Conservation (phyloP, 805 yeast genomes). For the Yarrowia sp. region DNA sequence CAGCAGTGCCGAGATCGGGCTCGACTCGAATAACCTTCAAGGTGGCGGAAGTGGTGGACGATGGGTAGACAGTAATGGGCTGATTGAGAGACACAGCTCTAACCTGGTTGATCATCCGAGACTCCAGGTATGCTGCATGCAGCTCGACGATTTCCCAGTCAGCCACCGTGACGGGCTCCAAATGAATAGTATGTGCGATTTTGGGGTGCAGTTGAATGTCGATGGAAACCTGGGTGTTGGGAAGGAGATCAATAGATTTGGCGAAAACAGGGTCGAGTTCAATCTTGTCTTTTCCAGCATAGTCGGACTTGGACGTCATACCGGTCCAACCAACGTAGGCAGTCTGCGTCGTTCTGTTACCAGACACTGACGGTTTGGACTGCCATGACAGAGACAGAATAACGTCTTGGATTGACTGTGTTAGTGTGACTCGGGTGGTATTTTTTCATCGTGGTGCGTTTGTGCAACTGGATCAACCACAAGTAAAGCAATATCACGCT, state of each 20-base stretch:
- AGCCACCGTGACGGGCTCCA: slow-evolving; percentile 71
- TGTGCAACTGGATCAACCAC: not conserved
- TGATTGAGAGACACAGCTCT: slow-evolving; percentile 66
- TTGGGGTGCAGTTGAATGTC: slow-evolving; percentile 50
- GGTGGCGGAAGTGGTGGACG: slow-evolving; percentile 57
- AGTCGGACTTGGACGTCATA: slow-evolving; percentile 38
- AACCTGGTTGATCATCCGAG: slow-evolving; percentile 71
- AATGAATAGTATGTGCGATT: slow-evolving; percentile 59
- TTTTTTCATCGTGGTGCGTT: not conserved
- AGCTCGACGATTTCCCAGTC: slow-evolving; percentile 93
- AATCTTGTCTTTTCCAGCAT: slow-evolving; percentile 36
- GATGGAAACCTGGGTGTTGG: slow-evolving; percentile 45
- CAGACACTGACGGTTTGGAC: slow-evolving; percentile 34
- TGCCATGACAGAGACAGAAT: slow-evolving; percentile 49
- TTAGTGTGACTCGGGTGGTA: not conserved
- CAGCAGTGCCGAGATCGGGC: slow-evolving; percentile 35
- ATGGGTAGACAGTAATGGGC: slow-evolving; percentile 65
- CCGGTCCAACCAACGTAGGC: slow-evolving; percentile 70
- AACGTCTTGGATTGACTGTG: slow-evolving; percentile 50
- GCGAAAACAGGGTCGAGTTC: slow-evolving; percentile 74
- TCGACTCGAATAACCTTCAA: slow-evolving; percentile 52
- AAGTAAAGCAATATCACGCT: not conserved
- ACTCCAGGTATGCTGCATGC: slow-evolving; percentile 75
- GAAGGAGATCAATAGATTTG: slow-evolving; percentile 47
- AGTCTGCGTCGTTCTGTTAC: slow-evolving; percentile 28